A percentile compares a stretch with the other conserved stretches of the same genome.
phyloP scores from a whole-genome alignment of 2,329 filamentous ascomycete species.

The Proliferodiscus dingleyae region DNA sequence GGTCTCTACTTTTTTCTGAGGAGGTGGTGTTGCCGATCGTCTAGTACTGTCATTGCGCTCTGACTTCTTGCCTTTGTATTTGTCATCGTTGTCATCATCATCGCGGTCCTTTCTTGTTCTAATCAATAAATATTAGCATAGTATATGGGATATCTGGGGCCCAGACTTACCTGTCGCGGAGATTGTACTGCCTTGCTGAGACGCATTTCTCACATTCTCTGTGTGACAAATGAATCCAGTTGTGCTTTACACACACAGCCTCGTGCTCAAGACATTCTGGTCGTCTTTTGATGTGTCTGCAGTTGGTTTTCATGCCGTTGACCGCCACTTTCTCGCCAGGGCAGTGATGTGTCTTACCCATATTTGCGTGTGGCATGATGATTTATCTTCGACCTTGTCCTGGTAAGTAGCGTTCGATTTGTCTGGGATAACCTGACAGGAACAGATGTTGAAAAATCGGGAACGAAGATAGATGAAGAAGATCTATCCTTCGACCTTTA shows the following conservation, averaged over 20 bases:
- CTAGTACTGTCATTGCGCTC: too few relatives aligned
- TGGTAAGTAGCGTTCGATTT: too few relatives aligned
- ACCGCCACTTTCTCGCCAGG: not conserved
- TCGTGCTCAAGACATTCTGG: conserved; percentile 1
- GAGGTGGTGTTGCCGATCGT: too few relatives aligned
- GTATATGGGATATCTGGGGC: not conserved
- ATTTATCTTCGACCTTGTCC: too few relatives aligned
- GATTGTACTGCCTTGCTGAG: not conserved
- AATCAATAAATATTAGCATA: not conserved
- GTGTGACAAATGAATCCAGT: not conserved
- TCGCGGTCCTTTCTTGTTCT: not conserved
- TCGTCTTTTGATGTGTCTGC: not conserved
- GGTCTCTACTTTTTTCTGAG: not conserved
- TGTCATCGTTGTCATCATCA: not conserved
- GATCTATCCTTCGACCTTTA: too few relatives aligned
- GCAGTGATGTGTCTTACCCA: not conserved
- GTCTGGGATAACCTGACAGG: too few relatives aligned
- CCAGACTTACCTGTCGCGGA: not conserved
- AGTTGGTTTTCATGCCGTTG: not conserved
- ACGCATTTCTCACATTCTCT: not conserved
- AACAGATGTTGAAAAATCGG: too few relatives aligned
- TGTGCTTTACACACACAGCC: not conserved
- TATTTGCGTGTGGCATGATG: conserved; percentile 1
- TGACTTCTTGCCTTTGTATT: not conserved
- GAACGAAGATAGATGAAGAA: too few relatives aligned